Base-by-base conservation (phyloP, 495 filamentous ascomycete species). In the Aspergillus heteromorphus region DNA sequence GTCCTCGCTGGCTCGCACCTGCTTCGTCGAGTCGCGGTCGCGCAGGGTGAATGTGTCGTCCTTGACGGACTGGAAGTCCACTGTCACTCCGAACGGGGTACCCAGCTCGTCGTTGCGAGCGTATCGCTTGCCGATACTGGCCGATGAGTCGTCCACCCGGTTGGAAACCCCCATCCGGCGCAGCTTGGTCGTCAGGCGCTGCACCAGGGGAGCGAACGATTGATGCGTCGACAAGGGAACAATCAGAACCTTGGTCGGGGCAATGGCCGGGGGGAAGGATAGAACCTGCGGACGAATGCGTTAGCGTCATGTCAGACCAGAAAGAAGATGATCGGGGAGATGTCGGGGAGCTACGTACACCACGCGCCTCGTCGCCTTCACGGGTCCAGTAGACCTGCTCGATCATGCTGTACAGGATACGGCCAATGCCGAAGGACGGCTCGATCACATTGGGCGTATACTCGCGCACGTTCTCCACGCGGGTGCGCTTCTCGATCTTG, bases 401-500 rank as follows among this genome's bases (percentile, higher is more conserved):
- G 49, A 89, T 82, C 60, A 91, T 69, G 58, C 82, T 82, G 74
- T 90, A 91, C 45, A 92, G 66, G 34, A 91, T 89, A 47, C 88
- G 79, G 45, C 88, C 88, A 58, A 92, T 89, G 71, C 88, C 87
- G 63, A 92, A 92, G 8, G 88, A 91, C 1, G 88, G 88, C 72
- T 92, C 87, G 53, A 92, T 91, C 23, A 92, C 87, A 58, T 90
- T 91, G 23, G 88, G 88, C 1, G 83, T 90, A 72, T 87, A 91
- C 65, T 91, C 87, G 55, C 88, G 77, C 53, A 81, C 72, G 62
- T 88, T 81, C 68, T 88, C 85, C 18, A 83, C 73, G 20, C 83
- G 75, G 23, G 82, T 89, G 40, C 79, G 77, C 75, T 83, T 85
- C 72, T 86, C 84, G 62, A 91, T 87, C 29, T 73, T 79, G 61